Evolutionary conservation across 2,329 filamentous ascomycete genomes (phyloP).

Genomic region (Aspergillus terreus): DNA sequence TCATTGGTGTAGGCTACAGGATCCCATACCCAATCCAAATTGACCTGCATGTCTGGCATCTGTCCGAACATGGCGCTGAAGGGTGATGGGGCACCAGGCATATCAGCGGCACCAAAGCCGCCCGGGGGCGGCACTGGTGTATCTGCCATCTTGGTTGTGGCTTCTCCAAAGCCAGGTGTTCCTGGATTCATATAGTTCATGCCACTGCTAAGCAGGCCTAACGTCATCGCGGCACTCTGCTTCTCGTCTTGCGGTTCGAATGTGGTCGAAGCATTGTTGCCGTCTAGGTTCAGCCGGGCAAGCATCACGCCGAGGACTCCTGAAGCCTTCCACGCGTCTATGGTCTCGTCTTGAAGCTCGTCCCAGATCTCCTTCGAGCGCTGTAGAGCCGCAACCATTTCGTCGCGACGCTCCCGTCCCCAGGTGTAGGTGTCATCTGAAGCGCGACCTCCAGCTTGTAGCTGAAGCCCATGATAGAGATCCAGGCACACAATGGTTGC

Average conservation of each 20-base stretch:
- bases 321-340: constrained; percentile 87
- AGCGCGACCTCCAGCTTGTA: constrained; percentile 28
- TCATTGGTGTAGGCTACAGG: constrained; percentile 1
- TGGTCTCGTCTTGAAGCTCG: constrained; percentile 68
- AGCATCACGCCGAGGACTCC: constrained; percentile 80
- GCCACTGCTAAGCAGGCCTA: constrained; percentile 65
- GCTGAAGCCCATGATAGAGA: constrained; percentile 59
- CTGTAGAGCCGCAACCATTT: constrained; percentile 74
- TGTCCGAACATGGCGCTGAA: constrained; percentile 54
- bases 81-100: constrained; percentile 46
- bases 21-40: constrained; percentile 60
- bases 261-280: constrained; percentile 15
- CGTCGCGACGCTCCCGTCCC: constrained; percentile 52
- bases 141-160: constrained; percentile 27
- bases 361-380: constrained; percentile 76
- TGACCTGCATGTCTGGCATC: constrained; percentile 55
- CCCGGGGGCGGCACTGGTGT: constrained; percentile 20
- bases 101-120: constrained; percentile 27
- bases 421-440: constrained; percentile 45
- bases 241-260: constrained; percentile 53
- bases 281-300: constrained; percentile 60
- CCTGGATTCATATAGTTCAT: constrained; percentile 48
- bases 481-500: constrained; percentile 82
- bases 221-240: constrained; percentile 64
- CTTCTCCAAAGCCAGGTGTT: constrained; percentile 27